Percentiles rank a stretch among this genome's conserved stretches.
Evolutionary conservation across 148 eudicot genomes (phyloP).

Genomic region (Fagopyrum tataricum): DNA sequence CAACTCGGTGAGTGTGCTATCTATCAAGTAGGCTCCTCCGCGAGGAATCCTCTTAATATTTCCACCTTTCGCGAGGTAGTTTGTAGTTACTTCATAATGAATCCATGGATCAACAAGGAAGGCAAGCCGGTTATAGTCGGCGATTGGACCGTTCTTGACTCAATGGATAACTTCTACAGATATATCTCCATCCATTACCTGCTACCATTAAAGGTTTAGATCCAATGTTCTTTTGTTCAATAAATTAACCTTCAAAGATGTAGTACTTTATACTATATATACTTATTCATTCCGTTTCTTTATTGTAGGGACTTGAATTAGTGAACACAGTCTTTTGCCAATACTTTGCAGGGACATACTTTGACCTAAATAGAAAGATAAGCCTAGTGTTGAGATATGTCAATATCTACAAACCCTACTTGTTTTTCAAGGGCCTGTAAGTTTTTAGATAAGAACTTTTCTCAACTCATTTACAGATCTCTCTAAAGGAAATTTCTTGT

Average conservation of each 20-base stretch:
- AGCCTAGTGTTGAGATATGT: conserved; percentile 9
- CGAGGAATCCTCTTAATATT: conserved; percentile 32
- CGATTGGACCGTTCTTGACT: conserved; percentile 28
- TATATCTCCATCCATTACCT: conserved; percentile 48
- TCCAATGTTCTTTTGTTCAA: not conserved
- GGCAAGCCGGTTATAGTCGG: conserved; percentile 45
- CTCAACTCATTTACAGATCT: not conserved
- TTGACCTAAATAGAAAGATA: conserved; percentile 6
- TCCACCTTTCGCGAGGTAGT: conserved; percentile 23
- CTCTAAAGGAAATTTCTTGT: not conserved
- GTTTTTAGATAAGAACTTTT: not conserved
- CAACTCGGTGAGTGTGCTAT: conserved; percentile 19
- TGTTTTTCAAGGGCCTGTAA: conserved; percentile 19
- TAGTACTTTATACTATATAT: not conserved
- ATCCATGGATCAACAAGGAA: conserved; percentile 57
- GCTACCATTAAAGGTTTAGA: conserved; percentile 51
- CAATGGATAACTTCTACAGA: conserved; percentile 51
- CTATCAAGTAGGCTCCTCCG: conserved; percentile 55
- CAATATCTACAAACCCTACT: conserved; percentile 5
- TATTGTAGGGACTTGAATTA: conserved; percentile 34
- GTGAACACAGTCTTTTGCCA: conserved; percentile 44
- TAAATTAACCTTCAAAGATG: not conserved
- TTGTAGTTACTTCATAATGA: conserved; percentile 32
- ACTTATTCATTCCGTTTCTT: too few relatives aligned
- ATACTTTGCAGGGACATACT: not conserved